A percentile compares a stretch with the other conserved stretches of the same genome.
phyloP scores from a whole-genome alignment of 805 yeast species.

The Priceomyces melissophilus region DNA sequence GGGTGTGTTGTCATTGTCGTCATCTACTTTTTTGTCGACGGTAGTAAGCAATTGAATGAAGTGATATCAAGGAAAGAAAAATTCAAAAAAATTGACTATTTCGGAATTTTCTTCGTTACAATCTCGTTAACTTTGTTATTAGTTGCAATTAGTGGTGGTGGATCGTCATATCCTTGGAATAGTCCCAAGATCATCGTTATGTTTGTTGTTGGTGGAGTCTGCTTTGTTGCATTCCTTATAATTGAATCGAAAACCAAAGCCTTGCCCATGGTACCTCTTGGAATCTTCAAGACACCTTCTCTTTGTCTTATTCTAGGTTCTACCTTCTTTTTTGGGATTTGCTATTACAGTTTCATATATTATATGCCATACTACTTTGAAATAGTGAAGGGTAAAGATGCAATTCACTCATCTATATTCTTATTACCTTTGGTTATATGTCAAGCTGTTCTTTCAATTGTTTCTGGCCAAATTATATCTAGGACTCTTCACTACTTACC shows the following conservation, averaged over 20 bases:
- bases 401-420: conserved; percentile 19
- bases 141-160: conserved; percentile 63
- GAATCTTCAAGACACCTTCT: conserved; percentile 18
- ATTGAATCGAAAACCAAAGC: conserved; percentile 27
- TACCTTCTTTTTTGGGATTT: conserved; percentile 27
- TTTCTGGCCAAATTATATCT: conserved; percentile 44
- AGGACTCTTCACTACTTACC: conserved; percentile 38
- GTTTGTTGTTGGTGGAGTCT: conserved; percentile 31
- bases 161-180: conserved; percentile 55
- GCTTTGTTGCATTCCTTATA: conserved; percentile 16
- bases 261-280: conserved; percentile 32
- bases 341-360: conserved; percentile 21
- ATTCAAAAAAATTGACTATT: conserved; percentile 47
- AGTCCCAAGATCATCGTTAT: conserved; percentile 33
- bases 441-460: conserved; percentile 39
- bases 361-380: conserved; percentile 22
- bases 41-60: conserved; percentile 11
- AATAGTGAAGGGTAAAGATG: conserved; percentile 18
- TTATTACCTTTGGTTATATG: conserved; percentile 31
- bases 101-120: conserved; percentile 46
- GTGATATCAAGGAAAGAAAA: conserved; percentile 33
- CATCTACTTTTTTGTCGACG: conserved; percentile 32
- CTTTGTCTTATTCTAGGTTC: conserved; percentile 18
- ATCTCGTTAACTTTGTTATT: conserved; percentile 48
- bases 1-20: conserved; percentile 28